Evolutionary conservation across 176 grass and related monocot species (phyloP), one percentile per base, ranked within the genome.

Genomic region (Hyparrhenia diplandra): DNA sequence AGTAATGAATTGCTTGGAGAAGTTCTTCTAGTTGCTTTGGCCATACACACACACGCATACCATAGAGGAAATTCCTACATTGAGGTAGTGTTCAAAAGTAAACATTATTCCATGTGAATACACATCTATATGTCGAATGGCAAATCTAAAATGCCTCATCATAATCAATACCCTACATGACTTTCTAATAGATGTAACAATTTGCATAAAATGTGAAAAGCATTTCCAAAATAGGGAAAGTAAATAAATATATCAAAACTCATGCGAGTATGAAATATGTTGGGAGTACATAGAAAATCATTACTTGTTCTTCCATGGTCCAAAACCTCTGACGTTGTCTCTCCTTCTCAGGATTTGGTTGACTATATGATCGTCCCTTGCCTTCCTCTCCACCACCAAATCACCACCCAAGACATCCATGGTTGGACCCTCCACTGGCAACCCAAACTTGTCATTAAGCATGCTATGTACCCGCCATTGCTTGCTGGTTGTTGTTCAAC

Each of bases 1-100:
- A 3, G 23, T 82, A 18, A 87, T 79, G 1, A 71, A 82, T 23
- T 77, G 16, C 24, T 14, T 87, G 6, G 79, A 76, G 24, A 87
- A 82, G 23, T 30, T 82, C 32, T 77, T 78, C 74, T 74, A 88
- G 16, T 78, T 35, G 12, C 74, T 80, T 0, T 16, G 43, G 0
- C 79, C 65, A 6, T 20, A 80, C 27, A 45, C 11, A 6, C 10
- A 80, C 3, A 3, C 70, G 70, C n/a, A n/a, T n/a, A n/a, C n/a
- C n/a, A 0, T 0, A n/a, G 10, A 86, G 61, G 5, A 86, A 86
- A 10, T 36, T 41, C 29, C 67, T 88, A 29, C 16, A 59, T 14
- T 43, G 3, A 27, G 5, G 7, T 5, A 20, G 5, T 1, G 47
- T 51, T 25, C 78, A 20, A 0, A 20, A 52, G 20, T 2, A 52